Base-by-base conservation (phyloP, 257 asterid species). In the Cynanchum wilfordii region DNA sequence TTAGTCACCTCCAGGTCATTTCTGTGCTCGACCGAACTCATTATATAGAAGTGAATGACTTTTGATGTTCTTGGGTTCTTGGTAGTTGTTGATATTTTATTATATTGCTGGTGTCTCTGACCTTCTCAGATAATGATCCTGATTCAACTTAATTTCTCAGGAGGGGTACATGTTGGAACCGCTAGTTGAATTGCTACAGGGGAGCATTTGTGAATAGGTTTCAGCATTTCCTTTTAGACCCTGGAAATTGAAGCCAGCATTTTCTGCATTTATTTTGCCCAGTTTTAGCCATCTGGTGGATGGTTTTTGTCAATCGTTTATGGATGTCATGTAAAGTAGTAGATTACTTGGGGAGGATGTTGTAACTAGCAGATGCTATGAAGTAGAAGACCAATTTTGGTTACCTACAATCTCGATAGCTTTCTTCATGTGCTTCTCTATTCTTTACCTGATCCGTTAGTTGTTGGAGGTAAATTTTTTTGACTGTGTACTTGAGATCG, bases 301-400 rank as follows among this genome's bases (percentile, higher is more conserved):
- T 54, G 4, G 54, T 67, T 65, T 54, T 20, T 38, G 66, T 50
- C 13, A 47, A 33, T n/a, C 29, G 29, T 66, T 58, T 55, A 47
- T 44, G 70, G 57, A 66, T 55, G 70, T 81, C 63, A 15, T 79
- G 86, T 76, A 79, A 83, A 84, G 84, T 72, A 66, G 79, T 50
- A 12, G 19, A 77, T 75, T 44, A 76, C 72, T 49, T 29, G 6
- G 52, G 72, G 66, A 33, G 66, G 69, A 17, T 70, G 52, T 73
- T 81, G 44, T 73, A 82, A 86, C 84, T 86, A 52, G 87, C 78
- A 68, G 77, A 78, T 71, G 73, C 70, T 57, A 71, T 78, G 87
- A 73, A 71, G 80, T 78, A 77, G 79, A 69, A 42, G 68, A 70
- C 71, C 33, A 68, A 66, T 75, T 71, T 80, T 78, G 78, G 68